These are phyloP conservation scores for Tetrastigma voinierianum DNA, from an alignment of 164 flowering plant genomes.

Conservation along the genomic window DNA sequence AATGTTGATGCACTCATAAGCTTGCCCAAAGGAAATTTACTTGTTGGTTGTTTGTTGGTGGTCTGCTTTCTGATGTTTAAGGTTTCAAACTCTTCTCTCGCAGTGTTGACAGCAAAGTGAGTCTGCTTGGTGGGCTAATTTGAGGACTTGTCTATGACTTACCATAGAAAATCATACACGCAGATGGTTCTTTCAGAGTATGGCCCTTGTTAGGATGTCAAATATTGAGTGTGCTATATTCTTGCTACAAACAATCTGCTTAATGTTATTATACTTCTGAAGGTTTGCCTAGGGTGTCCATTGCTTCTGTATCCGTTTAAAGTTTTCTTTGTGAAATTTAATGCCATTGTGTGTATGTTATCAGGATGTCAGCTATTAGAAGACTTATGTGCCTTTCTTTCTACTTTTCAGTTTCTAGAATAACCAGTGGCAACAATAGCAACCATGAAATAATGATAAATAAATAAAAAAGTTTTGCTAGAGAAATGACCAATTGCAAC, in stretches of 20 bases:
- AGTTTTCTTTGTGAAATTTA: not conserved
- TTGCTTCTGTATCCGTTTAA: not conserved
- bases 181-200: conserved; percentile 87
- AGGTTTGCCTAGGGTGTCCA: not conserved
- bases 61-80: not conserved
- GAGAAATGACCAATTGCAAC: no score
- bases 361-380: not conserved
- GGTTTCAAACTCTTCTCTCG: conserved; percentile 24
- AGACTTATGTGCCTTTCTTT: not conserved
- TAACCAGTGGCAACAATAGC: no score
- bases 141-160: conserved; percentile 40
- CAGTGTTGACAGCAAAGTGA: conserved; percentile 59
- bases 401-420: not conserved
- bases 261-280: not conserved
- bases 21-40: no score
- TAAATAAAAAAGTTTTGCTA: no score
- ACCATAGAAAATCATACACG: conserved; percentile 64
- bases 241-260: not conserved
- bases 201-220: not conserved
- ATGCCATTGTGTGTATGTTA: not conserved
- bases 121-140: conserved; percentile 60
- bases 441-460: no score
- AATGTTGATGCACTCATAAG: no score
- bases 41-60: no score
- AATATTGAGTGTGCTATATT: not conserved